phyloP scores from a whole-genome alignment of 2,329 filamentous ascomycete genomes.

The Fusarium longipes region DNA sequence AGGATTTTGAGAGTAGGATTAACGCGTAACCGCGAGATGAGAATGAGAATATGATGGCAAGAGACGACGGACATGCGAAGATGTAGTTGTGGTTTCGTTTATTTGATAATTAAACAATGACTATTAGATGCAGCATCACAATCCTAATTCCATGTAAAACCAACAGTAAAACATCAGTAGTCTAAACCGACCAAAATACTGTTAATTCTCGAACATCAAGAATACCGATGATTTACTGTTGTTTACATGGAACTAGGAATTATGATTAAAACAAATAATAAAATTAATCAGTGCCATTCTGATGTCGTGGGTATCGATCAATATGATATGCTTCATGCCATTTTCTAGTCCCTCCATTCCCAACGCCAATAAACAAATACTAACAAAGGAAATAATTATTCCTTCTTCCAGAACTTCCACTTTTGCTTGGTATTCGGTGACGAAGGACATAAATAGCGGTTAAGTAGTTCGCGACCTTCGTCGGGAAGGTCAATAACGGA shows the following conservation, averaged over 20 bases:
- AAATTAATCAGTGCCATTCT: constrained; percentile 30
- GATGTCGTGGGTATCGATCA: constrained; percentile 35
- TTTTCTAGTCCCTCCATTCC: not conserved
- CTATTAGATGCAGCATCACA: too few relatives aligned
- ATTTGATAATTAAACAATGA: constrained; percentile 11
- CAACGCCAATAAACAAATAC: constrained; percentile 9
- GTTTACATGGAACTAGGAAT: too few relatives aligned
- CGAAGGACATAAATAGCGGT: constrained; percentile 45
- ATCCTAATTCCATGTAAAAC: too few relatives aligned
- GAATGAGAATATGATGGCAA: not conserved
- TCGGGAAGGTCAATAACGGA: constrained; percentile 53
- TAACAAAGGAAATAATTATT: constrained; percentile 6
- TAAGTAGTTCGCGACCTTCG: constrained; percentile 52
- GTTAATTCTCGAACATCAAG: too few relatives aligned
- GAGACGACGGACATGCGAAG: not conserved
- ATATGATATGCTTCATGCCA: constrained; percentile 3
- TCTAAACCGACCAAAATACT: too few relatives aligned
- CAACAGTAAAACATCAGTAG: too few relatives aligned
- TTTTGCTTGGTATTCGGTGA: constrained; percentile 38
- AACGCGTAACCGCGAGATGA: too few relatives aligned
- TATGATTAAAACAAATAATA: too few relatives aligned
- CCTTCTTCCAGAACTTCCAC: constrained; percentile 48
- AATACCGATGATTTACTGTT: too few relatives aligned
- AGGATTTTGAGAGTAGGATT: constrained; percentile 51
- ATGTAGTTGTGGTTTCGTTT: not conserved